Percentiles rank a stretch among this genome's conserved stretches.
Evolutionary conservation across 75 land plant genomes (phyloP).

Genomic region (Pseudotsuga menziesii): DNA sequence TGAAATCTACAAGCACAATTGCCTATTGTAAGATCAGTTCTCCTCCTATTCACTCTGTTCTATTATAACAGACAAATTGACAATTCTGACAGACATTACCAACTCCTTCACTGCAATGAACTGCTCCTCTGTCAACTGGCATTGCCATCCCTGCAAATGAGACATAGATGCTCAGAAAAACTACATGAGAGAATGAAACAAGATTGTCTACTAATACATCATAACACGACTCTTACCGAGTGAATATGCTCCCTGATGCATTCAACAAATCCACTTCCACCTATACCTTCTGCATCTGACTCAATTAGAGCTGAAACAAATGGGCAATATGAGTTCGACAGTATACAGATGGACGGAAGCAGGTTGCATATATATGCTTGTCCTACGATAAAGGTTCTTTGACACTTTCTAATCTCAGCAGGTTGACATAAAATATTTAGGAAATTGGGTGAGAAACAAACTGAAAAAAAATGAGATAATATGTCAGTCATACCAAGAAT

Average conservation of each 20-base stretch:
- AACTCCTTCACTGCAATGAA: slow-evolving; percentile 97
- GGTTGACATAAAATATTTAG: background rate
- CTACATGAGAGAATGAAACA: background rate
- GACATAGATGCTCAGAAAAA: background rate
- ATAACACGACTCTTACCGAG: slow-evolving; percentile 41
- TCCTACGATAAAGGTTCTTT: background rate
- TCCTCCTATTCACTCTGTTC: background rate
- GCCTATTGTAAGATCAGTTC: too few relatives aligned
- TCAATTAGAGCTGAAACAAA: slow-evolving; percentile 83
- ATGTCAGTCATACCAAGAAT: slow-evolving; percentile 64
- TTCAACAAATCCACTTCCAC: slow-evolving; percentile 98
- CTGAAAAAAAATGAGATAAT: background rate
- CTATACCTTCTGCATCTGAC: slow-evolving; percentile 98
- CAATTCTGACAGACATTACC: slow-evolving; percentile 27
- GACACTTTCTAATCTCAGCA: background rate
- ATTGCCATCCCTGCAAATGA: slow-evolving; percentile 69
- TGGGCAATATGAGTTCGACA: background rate
- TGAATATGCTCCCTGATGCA: slow-evolving; percentile 94
- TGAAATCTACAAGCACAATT: too few relatives aligned
- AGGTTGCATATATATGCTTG: background rate
- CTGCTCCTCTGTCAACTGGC: slow-evolving; percentile 84
- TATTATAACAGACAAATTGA: background rate
- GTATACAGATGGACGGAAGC: background rate
- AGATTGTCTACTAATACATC: background rate
- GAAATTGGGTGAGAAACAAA: background rate